Base-by-base conservation (phyloP, 768 basidiomycete genomes). In the Rhizopogon vulgaris region DNA sequence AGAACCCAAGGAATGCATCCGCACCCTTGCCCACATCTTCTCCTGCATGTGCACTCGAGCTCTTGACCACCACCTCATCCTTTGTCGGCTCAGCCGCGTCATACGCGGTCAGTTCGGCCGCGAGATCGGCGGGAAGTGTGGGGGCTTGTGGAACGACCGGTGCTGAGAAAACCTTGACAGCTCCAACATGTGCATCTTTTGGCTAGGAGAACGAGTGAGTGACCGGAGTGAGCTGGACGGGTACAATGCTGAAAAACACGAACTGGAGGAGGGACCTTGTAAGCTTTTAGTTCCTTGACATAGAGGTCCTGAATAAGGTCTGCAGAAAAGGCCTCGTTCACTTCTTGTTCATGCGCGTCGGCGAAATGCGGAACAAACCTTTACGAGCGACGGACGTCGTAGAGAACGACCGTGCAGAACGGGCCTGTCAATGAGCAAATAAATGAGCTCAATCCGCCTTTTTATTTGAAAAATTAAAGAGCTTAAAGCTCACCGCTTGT, bases 261-360 rank as follows among this genome's bases (percentile, higher is more conserved):
- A 62, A 94, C 93, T 41, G 66, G 69, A 5, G 82, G 73, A 34
- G 83, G 73, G 38, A 90, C 78, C 76, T 91, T 95, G 82, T 94
- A 98, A 4, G 80, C 69, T 72, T 89, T 94, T 62, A 98, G 78
- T 74, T 95, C 88, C 64, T 78, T 84, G 60, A 98, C 61, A 73
- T 97, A 98, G 51, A 96, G 68, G 57, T 96, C 93, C 79, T 94
- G 90, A 49, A 97, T 78, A 65, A 94, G 76, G 76, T 96, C 94
- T 96, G 66, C 17, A 17, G 32, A 28, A 45, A 53, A 51, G 40
- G 38, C 10, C 18, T 17, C 39, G 45, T 60, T 22, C 53, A 49
- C 52, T 42, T 17, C 27, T 41, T 15, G 49, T 27, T 18, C 25
- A 24, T 15, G 27, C 38, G 37, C 38, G 48, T 64, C 63, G 60